Evolutionary conservation across 2,329 filamentous ascomycete genomes (phyloP), one percentile per base, ranked within the genome.

Genomic region (Fusarium avenaceum): DNA sequence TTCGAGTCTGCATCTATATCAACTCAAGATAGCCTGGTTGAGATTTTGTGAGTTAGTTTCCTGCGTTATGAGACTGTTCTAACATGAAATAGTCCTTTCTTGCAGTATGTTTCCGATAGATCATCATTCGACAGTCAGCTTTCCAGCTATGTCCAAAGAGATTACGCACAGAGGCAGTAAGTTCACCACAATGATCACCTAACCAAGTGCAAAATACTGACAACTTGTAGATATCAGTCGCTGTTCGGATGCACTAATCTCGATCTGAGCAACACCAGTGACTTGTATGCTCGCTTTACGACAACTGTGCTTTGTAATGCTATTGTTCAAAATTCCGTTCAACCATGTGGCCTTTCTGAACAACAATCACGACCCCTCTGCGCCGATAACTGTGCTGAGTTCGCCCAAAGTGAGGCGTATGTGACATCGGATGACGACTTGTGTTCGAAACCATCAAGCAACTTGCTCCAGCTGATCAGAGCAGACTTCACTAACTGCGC

Each of bases 401-500:
- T 90, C 76, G 95, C 95, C 33, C 89, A 92, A 70, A 97, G 94
- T 77, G 96, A 99, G 81, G 91, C 94, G 71, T 89, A 91, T 58
- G 91, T 99, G 65, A 86, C 92, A 28, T 88, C 92, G 7, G 92
- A 96, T 77, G 84, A 84, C 39, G 80, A 86, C 17, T 84, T 97
- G 22, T 99, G 96, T 79, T 84, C 88, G 6, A 88, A 85, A 40
- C 86, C 91, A 9, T 86, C 85, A 56, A 79, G 80, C 54, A 87
- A 92, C 76, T 89, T 92, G 49, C 86, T 90, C 73, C 84, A 86
- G 56, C 88, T 97, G 73, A 95, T 99, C 67, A 87, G 94, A 72
- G 92, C 96, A 51, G 96, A 99, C 78, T 97, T 98, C 76, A 92
- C 92, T 17, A 92, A 93, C 69, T 99, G 96, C 77, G 89, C 93